phyloP scores from a whole-genome alignment of 768 basidiomycete species.

The Tricholoma saponaceum region DNA sequence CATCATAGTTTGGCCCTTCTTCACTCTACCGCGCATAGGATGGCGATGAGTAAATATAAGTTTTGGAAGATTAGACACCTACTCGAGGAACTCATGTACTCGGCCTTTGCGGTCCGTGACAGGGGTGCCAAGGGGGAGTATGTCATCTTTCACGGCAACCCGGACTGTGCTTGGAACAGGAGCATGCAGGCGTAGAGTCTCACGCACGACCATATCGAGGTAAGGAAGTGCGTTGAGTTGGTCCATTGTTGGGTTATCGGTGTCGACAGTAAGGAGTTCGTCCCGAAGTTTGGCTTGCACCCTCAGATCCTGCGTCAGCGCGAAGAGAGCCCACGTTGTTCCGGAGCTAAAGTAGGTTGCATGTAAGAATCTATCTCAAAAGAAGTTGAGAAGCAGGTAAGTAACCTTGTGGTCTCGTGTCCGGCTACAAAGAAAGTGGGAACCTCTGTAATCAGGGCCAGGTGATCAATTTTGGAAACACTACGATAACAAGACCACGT shows the following conservation, averaged over 20 bases:
- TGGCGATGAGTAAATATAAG: background rate
- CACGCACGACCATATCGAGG: slow-evolving; percentile 60
- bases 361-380: background rate
- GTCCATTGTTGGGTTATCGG: slow-evolving; percentile 65
- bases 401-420: slow-evolving; percentile 42
- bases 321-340: slow-evolving; percentile 57
- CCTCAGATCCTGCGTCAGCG: slow-evolving; percentile 42
- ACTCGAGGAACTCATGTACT: slow-evolving; percentile 37
- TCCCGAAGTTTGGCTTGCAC: slow-evolving; percentile 54
- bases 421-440: slow-evolving; percentile 48
- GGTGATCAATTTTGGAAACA: background rate
- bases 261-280: slow-evolving; percentile 48
- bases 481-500: background rate
- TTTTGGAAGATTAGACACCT: background rate
- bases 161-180: slow-evolving; percentile 44
- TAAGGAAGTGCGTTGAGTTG: slow-evolving; percentile 62
- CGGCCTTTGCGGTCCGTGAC: slow-evolving; percentile 40
- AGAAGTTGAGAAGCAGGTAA: background rate
- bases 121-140: slow-evolving; percentile 47
- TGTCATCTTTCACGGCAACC: slow-evolving; percentile 47
- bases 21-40: slow-evolving; percentile 18
- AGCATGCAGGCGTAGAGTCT: slow-evolving; percentile 53
- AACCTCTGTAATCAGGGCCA: slow-evolving; percentile 30
- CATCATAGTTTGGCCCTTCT: slow-evolving; percentile 42
- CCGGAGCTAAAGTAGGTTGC: slow-evolving; percentile 27